Percentiles rank a stretch among this genome's conserved stretches.
These are phyloP conservation scores for Backusella psychrophila DNA, from an alignment of 192 early-diverging fungal species.

Conservation along the genomic window DNA sequence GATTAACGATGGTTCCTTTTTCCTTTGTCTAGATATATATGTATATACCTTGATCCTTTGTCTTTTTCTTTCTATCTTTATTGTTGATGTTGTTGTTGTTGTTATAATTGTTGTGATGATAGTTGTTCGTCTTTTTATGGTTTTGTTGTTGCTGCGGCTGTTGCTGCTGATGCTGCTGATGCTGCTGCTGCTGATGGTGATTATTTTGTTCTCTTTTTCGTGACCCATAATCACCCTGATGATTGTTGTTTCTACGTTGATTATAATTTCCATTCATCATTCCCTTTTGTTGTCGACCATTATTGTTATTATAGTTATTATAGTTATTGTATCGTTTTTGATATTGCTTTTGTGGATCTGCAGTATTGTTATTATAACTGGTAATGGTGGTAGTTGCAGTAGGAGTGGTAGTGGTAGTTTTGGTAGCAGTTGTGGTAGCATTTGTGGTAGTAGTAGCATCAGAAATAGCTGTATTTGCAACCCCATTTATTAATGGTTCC, in stretches of 20 bases:
- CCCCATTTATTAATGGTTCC: not conserved
- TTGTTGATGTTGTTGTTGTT: not conserved
- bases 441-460: not conserved
- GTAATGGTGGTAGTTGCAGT: not conserved
- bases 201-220: constrained; percentile 7
- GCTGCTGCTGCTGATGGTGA: not conserved
- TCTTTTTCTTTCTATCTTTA: not conserved
- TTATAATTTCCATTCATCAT: not conserved
- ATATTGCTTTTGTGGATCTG: not conserved
- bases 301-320: not conserved
- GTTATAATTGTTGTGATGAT: not conserved
- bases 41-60: not conserved
- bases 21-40: not conserved
- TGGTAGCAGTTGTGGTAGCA: no score
- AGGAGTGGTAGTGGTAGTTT: not conserved
- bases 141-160: not conserved
- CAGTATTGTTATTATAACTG: not conserved
- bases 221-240: not conserved
- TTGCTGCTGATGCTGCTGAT: not conserved
- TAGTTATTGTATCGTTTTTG: not conserved
- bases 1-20: not conserved
- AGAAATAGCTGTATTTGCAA: not conserved
- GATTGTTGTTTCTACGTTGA: not conserved
- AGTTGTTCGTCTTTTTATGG: not conserved
- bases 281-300: not conserved